phyloP scores from a whole-genome alignment of 2,329 filamentous ascomycete species.

The Aspergillus sp. region DNA sequence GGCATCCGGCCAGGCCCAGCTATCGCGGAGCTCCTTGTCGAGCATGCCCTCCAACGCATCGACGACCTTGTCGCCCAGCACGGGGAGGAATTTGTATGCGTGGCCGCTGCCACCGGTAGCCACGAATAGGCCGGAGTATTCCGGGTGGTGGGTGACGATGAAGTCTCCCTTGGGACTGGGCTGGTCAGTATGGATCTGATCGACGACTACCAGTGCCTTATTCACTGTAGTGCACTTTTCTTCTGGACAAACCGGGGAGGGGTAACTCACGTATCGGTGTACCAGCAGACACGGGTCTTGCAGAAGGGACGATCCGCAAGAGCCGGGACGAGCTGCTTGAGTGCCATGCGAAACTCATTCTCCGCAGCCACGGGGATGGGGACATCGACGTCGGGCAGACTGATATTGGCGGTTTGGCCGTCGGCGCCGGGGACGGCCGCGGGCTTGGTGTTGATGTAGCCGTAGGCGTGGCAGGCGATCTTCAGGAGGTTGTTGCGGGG shows the following conservation, averaged over 20 bases:
- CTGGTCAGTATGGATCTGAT: neutral
- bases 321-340: conserved; percentile 61
- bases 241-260: neutral
- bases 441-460: conserved; percentile 53
- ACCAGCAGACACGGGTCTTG: conserved; percentile 69
- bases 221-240: neutral
- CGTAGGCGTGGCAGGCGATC: conserved; percentile 66
- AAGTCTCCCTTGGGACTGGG: conserved; percentile 62
- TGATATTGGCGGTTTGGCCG: conserved; percentile 28
- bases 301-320: conserved; percentile 60
- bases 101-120: conserved; percentile 55
- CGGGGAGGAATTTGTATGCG: conserved; percentile 53
- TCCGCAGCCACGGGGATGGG: conserved; percentile 56
- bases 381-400: conserved; percentile 36
- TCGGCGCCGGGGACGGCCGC: conserved; percentile 25
- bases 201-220: no score
- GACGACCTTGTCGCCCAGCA: conserved; percentile 52
- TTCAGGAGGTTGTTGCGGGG: conserved; percentile 60
- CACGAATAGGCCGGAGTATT: conserved; percentile 49
- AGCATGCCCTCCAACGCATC: conserved; percentile 46
- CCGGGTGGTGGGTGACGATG: conserved; percentile 67
- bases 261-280: conserved; percentile 61
- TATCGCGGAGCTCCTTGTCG: conserved; percentile 35
- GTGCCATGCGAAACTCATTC: conserved; percentile 57
- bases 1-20: conserved; percentile 43